Base-by-base conservation (phyloP, 768 basidiomycete species). In the Tulasnella sp. region DNA sequence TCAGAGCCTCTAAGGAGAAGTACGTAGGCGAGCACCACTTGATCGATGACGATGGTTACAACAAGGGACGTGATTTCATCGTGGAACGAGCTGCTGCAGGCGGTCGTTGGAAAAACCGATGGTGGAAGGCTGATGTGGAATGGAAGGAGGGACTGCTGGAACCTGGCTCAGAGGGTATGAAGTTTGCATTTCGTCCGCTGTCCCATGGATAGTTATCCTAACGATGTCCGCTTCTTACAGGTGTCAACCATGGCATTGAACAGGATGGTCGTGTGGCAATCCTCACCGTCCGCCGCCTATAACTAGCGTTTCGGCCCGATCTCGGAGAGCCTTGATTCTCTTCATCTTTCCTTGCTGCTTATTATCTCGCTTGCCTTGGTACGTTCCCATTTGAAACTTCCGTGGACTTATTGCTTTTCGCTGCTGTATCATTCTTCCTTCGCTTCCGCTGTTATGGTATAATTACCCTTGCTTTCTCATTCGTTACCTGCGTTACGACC, bases 181-280 rank as follows among this genome's bases (percentile, higher is more conserved):
- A 39, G 39, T 39, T 23, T 55, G 26, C 7, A 26, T 26, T 20
- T 7, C 9, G 16, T 57, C 46, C 57, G n/a, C 35, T 23, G 35
- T 37, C 18, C 23, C 78, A 29, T 11, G 55, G 20, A 20, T 48
- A 23, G 20, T 69, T 9, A 70, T 67, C 23, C 44, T 57, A 42
- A 39, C 37, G n/a, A 51, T 9, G 16, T 3, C 37, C 35, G 7
- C 3, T 61, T 61, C 77, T 37, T 78, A 72, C 81, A 93, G 93
- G 92, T 78, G 88, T 93, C 44, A 94, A 93, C 82, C 94, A 94
- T 82, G 91, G 88, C 73, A 95, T 96, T 67, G 85, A 88, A 15
- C 92, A 93, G 82, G 94, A 95, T 82, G 94, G 94, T 9, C 88
- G 88, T 37, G 88, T 94, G 23, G 94, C 94, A n/a, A 85, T 95